Base-by-base conservation (phyloP, 805 yeast species). In the Yarrowia divulgata region DNA sequence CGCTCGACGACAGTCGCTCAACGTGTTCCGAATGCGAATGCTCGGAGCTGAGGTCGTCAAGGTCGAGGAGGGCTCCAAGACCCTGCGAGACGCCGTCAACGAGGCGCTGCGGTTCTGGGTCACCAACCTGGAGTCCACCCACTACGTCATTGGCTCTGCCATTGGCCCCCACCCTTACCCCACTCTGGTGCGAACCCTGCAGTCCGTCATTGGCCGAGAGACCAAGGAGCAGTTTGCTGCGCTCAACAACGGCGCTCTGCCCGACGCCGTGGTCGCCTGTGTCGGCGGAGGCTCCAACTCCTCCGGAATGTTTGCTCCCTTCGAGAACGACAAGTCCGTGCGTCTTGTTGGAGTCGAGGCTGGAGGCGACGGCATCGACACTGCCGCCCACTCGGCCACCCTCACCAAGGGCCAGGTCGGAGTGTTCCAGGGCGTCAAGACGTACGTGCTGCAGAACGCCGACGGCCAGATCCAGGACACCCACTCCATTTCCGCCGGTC, bases 81-180 rank as follows among this genome's bases (percentile, higher is more conserved):
- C 99, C 42, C 85, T 95, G 78, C 89, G 99, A 81, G 99, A 95
- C 79, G 99, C 99, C 45, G 94, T 98, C 68, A 89, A 96, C 29
- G 99, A 95, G 81, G 98, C 99, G 14, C 90, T 95, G 83, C 85
- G 99, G 78, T 87, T 80, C 79, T 95, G 99, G 99, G 98, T 94
- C 60, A 87, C 97, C 3, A 85, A 93, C 74, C 83, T 95, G 72
- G 83, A 87, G 73, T 82, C 90, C 46, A 95, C 99, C 8, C 98
- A 95, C 80, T 95, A 94, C 78, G 90, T 94, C 72, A 97, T 95
- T 67, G 99, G 99, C 67, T 92, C 98, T 1, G 99, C 98, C 55
- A 94, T 95, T 77, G 99, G 99, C 46, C 99, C 99, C 48, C 98
- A 95, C 79, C 99, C 99, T 62, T 95, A 93, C 83, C 99, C 99